Evolutionary conservation across 768 basidiomycete genomes (phyloP).

Genomic region (Tylopilus subfusipes): DNA sequence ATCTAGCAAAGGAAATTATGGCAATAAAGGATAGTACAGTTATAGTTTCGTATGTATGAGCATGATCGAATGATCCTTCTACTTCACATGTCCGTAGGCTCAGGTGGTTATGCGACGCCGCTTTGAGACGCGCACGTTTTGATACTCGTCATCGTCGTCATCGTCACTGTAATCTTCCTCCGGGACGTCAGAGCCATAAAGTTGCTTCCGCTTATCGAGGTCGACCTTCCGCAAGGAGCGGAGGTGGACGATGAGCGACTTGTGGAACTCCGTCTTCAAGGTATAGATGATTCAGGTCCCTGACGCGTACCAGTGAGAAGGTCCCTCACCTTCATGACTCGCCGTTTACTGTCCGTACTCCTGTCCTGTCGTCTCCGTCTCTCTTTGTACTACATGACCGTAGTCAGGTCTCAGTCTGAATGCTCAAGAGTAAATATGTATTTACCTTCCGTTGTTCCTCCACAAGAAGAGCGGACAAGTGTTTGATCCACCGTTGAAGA

Average conservation of each 20-base stretch:
- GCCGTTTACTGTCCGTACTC: conserved; percentile 44
- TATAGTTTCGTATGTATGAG: conserved; percentile 23
- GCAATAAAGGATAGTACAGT: conserved; percentile 22
- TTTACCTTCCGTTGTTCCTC: conserved; percentile 68
- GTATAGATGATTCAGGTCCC: not conserved
- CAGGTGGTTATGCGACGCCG: conserved; percentile 29
- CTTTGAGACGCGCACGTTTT: conserved; percentile 28
- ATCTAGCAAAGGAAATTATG: conserved; percentile 30
- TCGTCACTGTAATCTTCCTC: conserved; percentile 37
- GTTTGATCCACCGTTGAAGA: conserved; percentile 66
- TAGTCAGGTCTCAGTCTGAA: conserved; percentile 5
- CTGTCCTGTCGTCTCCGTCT: conserved; percentile 56
- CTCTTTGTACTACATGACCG: conserved; percentile 51
- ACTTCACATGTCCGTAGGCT: conserved; percentile 19
- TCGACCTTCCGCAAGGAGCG: conserved; percentile 61
- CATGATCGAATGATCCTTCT: conserved; percentile 10
- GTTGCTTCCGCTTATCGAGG: conserved; percentile 44
- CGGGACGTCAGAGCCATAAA: conserved; percentile 39
- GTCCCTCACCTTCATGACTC: conserved; percentile 52
- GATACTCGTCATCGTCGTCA: conserved; percentile 34
- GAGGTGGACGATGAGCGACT: conserved; percentile 53
- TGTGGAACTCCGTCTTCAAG: conserved; percentile 65
- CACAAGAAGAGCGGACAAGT: conserved; percentile 55
- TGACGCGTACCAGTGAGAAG: not conserved
- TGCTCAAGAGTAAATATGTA: not conserved